phyloP scores from a whole-genome alignment of 2,329 filamentous ascomycete species.

The Coniochaeta pulveracea region DNA sequence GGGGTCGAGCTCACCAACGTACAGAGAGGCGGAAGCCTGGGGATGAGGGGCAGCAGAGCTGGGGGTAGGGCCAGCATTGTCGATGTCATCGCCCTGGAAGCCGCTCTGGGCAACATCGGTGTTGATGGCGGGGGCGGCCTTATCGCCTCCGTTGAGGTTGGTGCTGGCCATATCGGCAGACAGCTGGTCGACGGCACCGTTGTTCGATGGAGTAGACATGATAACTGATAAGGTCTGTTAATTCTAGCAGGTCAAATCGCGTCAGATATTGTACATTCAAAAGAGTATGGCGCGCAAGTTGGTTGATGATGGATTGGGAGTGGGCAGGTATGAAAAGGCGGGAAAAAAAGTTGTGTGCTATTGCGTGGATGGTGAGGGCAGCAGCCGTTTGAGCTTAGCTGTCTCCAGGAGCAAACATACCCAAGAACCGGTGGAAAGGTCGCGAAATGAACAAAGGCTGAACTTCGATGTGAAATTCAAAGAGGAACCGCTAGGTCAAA shows the following conservation, averaged over 20 bases:
- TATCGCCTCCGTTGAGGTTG: conserved; percentile 56
- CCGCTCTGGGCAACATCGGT: conserved; percentile 52
- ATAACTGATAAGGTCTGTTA: conserved; percentile 20
- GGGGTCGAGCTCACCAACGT: conserved; percentile 95
- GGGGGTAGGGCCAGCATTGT: conserved; percentile 58
- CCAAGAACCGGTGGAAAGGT: conserved; percentile 6
- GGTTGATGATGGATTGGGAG: conserved; percentile 3
- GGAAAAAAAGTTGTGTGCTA: neutral
- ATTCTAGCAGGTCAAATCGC: conserved; percentile 10
- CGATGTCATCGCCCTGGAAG: conserved; percentile 43
- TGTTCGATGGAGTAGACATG: conserved; percentile 50
- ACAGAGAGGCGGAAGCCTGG: conserved; percentile 93
- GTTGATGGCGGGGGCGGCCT: conserved; percentile 59
- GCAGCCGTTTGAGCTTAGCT: too few species aligned
- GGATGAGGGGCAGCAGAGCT: conserved; percentile 66
- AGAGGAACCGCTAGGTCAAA: conserved; percentile 7
- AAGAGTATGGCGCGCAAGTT: neutral
- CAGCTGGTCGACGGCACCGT: conserved; percentile 66
- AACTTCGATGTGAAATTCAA: conserved; percentile 10
- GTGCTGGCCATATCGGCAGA: conserved; percentile 65
- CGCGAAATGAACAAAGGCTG: conserved; percentile 10
- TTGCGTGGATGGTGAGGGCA: too few species aligned
- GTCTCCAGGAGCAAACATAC: too few species aligned
- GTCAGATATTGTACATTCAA: conserved; percentile 4
- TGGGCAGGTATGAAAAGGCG: neutral